Evolutionary conservation across 2,329 filamentous ascomycete genomes (phyloP), one percentile per base, ranked within the genome.

Genomic region (Parastagonospora avenae): DNA sequence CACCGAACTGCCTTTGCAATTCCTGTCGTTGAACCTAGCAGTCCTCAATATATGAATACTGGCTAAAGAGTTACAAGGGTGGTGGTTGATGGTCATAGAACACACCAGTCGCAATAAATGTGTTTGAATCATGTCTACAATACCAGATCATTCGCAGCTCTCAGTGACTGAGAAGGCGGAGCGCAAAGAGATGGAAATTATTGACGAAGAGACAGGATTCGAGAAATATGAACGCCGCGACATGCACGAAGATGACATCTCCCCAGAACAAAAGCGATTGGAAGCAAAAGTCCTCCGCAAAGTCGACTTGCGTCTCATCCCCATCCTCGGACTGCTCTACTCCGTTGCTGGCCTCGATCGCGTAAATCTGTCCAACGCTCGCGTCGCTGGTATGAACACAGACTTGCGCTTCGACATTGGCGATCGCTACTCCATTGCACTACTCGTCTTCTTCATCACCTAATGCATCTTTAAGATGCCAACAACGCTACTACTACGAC

Each of bases 381-480:
- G 60, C 14, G 72, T 79, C 14, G 78, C 77, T 4, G 78, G 78
- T 10, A 80, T 81, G 77, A 68, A 72, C 8, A 62, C 70, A 12
- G 78, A 80, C 45, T 66, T 81, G 29, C 44, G 61, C 4, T 72
- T 80, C 49, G 64, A 70, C 16, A 76, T 77, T 11, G 71, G 73
- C 24, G 42, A 61, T 51, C 67, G 81, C 46, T 83, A 82, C 57
- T 77, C 75, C 2, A 74, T 78, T 52, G 68, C 75, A 1, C 59
- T 83, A 8, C 74, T 80, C 5, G 76, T 83, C 9, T 84, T 82
- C 71, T 82, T 82, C 61, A 70, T 81, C 39, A 75, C 74, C 12
- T 81, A 83, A 58, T 74, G 83, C 19, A 52, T 82, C 8, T 81
- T 78, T 53, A 79, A 82, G 58, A 71, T 81, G 3, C 80, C 80